Evolutionary conservation across 345 rosid species (phyloP), one percentile per base, ranked within the genome.

Genomic region (Aquilaria yunnanensis): DNA sequence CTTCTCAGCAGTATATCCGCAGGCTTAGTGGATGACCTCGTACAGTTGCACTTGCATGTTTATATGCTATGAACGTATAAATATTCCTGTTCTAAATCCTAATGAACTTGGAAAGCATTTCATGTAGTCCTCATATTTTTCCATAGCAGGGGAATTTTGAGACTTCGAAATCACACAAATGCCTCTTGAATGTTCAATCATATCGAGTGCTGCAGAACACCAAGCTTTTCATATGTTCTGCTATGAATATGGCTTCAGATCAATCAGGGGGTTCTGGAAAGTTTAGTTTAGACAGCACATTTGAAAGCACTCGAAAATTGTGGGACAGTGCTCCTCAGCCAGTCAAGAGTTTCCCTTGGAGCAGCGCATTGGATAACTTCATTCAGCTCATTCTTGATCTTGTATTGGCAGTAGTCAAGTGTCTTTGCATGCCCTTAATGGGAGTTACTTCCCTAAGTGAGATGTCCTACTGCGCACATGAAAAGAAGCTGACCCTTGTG

Each of bases 391-490:
- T 83, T 47, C 79, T 93, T 46, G 94, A 87, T 84, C 86, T 93
- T 47, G 46, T 72, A 2, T 54, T 93, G 65, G 77, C 85, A 6
- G 94, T 88, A 50, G 67, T 80, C 67, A 87, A 90, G 72, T 80
- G 77, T 65, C 70, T 93, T 69, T 80, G 79, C n/a, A 78, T 82
- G 16, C 98, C 98, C 0, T 55, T 86, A 65, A 70, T 93, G 54
- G 86, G 75, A 30, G 82, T 90, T 75, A 71, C 97, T 41, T 87
- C 97, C 30, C 73, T 90, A 12, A 89, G 97, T n/a, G 98, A 93
- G 88, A 83, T 93, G 96, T 93, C 98, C 54, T 93, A 89, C 49
- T 87, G 97, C 80, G 97, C 98, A 4, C 96, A 83, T 69, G 81
- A 87, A 64, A 90, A 74, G 81, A 90, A 77, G 78, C 78, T 93